Conservation (phyloP, 257 asterid species). For the Rubia yunnanensis region DNA sequence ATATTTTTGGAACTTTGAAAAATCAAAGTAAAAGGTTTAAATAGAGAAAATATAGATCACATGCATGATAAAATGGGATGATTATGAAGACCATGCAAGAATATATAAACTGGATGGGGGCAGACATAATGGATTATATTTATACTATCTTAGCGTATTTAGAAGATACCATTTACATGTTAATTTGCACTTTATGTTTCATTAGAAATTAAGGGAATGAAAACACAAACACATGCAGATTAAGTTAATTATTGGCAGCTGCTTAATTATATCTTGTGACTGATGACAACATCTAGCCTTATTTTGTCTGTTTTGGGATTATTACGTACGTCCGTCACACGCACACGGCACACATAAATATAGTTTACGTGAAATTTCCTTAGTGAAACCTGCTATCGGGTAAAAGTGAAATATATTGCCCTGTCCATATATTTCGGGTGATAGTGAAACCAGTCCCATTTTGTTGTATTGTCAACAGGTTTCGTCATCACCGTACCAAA, state of each 20-base stretch:
- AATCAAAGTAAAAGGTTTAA: too few relatives aligned
- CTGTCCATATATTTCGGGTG: too few relatives aligned
- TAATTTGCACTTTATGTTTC: conserved; percentile 7
- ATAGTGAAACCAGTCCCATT: too few relatives aligned
- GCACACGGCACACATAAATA: not conserved
- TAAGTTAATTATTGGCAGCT: not conserved
- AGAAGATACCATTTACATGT: not conserved
- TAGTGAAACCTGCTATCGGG: too few relatives aligned
- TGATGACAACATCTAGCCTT: conserved; percentile 4
- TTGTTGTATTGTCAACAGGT: too few relatives aligned
- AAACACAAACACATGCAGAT: not conserved
- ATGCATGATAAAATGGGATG: not conserved
- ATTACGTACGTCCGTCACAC: not conserved
- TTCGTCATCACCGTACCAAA: too few relatives aligned
- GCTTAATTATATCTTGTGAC: not conserved
- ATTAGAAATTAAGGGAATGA: conserved; percentile 1
- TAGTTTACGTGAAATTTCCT: too few relatives aligned
- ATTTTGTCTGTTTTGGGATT: conserved; percentile 7
- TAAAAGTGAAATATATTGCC: too few relatives aligned
- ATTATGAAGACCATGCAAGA: not conserved
- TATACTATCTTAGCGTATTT: conserved; percentile 1
- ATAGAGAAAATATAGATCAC: too few relatives aligned
- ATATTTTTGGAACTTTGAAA: too few relatives aligned
- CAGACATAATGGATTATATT: conserved; percentile 9
- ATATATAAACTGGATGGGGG: conserved; percentile 5